Evolutionary conservation across 2,329 filamentous ascomycete species (phyloP).

Genomic region (Trichoderma brevicompactum): DNA sequence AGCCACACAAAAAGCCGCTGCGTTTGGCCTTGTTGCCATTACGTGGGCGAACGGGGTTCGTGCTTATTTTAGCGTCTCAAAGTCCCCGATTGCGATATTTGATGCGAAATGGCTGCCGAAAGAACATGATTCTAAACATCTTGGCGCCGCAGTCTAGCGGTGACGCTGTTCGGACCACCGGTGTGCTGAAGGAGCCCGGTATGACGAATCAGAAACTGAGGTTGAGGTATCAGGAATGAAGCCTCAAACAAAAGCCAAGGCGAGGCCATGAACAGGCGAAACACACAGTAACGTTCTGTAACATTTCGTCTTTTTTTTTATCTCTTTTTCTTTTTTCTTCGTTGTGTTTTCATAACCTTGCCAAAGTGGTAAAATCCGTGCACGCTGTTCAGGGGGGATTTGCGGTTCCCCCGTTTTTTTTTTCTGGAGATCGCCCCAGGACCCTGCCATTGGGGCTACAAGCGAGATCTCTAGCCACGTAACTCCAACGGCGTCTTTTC

Average conservation of each 20-base stretch:
- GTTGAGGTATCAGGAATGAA: too few species aligned
- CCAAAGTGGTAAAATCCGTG: neutral
- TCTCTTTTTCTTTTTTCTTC: neutral
- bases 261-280: too few species aligned
- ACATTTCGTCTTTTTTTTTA: neutral
- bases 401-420: slow-evolving; percentile 8
- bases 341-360: neutral
- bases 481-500: neutral
- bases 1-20: neutral
- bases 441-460: slow-evolving; percentile 13
- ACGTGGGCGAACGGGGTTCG: slow-evolving; percentile 13
- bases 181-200: slow-evolving; percentile 7
- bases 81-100: slow-evolving; percentile 16
- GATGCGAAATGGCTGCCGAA: slow-evolving; percentile 16
- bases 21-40: neutral
- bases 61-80: slow-evolving; percentile 7
- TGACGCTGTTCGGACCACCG: slow-evolving; percentile 12
- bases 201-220: neutral
- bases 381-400: slow-evolving; percentile 5
- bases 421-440: slow-evolving; percentile 10
- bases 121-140: slow-evolving; percentile 2
- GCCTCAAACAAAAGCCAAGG: too few species aligned
- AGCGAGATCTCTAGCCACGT: slow-evolving; percentile 21
- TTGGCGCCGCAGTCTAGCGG: slow-evolving; percentile 24
- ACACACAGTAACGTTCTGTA: neutral